Evolutionary conservation across 2,329 filamentous ascomycete species (phyloP).

Genomic region (Xylariaceae sp.): DNA sequence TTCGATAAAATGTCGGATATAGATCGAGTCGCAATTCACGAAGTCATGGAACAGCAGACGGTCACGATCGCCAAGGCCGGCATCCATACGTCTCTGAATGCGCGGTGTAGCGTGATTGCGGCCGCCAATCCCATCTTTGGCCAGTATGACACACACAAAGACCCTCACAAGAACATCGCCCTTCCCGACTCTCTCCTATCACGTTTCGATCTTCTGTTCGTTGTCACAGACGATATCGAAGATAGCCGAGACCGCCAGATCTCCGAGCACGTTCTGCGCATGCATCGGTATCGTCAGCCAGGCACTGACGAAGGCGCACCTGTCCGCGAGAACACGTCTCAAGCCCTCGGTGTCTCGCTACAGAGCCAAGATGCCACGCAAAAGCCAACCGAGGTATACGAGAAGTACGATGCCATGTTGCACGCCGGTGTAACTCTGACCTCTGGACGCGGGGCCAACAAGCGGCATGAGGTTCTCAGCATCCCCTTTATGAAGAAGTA

Average conservation of each 20-base stretch:
- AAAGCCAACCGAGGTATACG: conserved; percentile 79
- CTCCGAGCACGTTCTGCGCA: conserved; percentile 92
- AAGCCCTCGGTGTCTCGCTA: conserved; percentile 81
- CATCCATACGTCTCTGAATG: conserved; percentile 95
- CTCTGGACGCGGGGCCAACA: conserved; percentile 65
- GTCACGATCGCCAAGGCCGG: conserved; percentile 98
- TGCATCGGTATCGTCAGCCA: conserved; percentile 91
- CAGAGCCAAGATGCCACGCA: conserved; percentile 70
- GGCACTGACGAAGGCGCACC: conserved; percentile 92
- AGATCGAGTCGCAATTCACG: conserved; percentile 95
- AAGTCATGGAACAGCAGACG: conserved; percentile 99
- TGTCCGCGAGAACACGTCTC: conserved; percentile 78
- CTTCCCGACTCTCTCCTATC: conserved; percentile 93
- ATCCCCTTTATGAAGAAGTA: conserved; percentile 99
- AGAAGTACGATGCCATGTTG: conserved; percentile 95
- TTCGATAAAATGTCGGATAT: conserved; percentile 99
- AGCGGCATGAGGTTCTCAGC: conserved; percentile 81
- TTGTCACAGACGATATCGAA: conserved; percentile 97
- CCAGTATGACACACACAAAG: conserved; percentile 97
- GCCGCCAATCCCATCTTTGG: conserved; percentile 97
- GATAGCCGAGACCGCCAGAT: conserved; percentile 85
- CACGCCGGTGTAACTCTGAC: conserved; percentile 83
- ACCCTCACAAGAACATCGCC: conserved; percentile 97
- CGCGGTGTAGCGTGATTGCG: conserved; percentile 91
- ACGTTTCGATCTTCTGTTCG: conserved; percentile 96